Conservation (phyloP, 31 red algal species). For the Asparagopsis taxiformis region DNA sequence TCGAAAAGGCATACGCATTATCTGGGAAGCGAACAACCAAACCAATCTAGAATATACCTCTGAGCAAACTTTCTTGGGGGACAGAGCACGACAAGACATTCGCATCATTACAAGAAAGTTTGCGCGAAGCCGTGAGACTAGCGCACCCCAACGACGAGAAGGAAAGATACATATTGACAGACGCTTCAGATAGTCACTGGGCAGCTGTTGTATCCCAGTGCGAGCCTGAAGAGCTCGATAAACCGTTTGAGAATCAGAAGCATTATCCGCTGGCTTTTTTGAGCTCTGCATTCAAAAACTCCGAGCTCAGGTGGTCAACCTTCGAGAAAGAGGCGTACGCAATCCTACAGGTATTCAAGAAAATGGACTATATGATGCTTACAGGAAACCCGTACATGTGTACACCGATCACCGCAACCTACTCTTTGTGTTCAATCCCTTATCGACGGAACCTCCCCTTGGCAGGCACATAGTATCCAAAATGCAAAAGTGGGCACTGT, state of each 20-base stretch:
- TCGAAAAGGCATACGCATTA: background rate
- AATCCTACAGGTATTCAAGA: conserved; percentile 14
- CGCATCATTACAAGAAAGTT: background rate
- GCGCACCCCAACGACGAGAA: background rate
- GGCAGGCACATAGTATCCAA: conserved; percentile 18
- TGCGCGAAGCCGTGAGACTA: background rate
- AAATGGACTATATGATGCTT: background rate
- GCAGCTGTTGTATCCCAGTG: background rate
- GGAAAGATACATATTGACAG: background rate
- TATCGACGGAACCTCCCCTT: conserved; percentile 6
- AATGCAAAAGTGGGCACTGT: background rate
- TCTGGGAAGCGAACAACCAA: background rate
- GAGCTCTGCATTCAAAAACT: conserved; percentile 2
- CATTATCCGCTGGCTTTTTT: conserved; percentile 8
- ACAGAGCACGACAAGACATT: background rate
- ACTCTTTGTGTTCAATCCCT: conserved; percentile 30
- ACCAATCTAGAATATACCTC: background rate
- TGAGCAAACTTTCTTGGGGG: background rate
- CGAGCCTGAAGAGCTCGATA: background rate
- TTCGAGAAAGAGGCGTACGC: conserved; percentile 10
- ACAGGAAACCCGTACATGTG: background rate
- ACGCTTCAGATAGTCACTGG: background rate
- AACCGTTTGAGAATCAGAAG: background rate
- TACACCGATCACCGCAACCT: conserved; percentile 28
- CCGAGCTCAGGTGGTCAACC: background rate